Base-by-base conservation (phyloP, 495 filamentous ascomycete species). In the Trypethelium eluteriae region DNA sequence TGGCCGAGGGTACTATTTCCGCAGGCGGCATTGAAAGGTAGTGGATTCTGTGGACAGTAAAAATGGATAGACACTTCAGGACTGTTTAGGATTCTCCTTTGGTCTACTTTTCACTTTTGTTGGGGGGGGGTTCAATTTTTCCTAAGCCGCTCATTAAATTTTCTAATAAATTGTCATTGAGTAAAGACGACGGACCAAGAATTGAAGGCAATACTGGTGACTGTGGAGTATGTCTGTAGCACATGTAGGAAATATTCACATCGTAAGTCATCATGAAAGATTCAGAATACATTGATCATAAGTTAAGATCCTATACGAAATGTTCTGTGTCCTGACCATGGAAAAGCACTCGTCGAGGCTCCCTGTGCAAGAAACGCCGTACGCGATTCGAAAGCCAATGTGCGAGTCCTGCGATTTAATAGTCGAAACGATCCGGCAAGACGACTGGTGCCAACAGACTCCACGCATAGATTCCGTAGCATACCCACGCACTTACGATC, bases 401-500 rank as follows among this genome's bases (percentile, higher is more conserved):
- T 46, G 25, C 12, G 62, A 18, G 32, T 62, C 62, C 64, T 72
- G 25, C 25, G 25, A 25, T 25, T 25, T 65, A 81, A 73, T 81
- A 77, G 63, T 88, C 89, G 78, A 96, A 96, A 65, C 92, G 82
- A 71, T 96, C 93, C 0, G 94, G 93, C 75, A 98, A 72, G 35
- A 93, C 70, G 46, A 93, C 82, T 9, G 94, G 94, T 49, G 95
- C 94, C 59, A 95, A 78, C 71, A 98, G 75, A 35, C 91, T 96
- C 94, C 94, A 98, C 49, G 85, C 81, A 71, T 97, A 98, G 76
- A 98, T 90, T 47, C 80, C 87, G 77, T 98, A 98, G 78, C 95
- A 98, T 59, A 94, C 88, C 94, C 94, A 98, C 18, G 93, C 87
- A 78, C 92, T 96, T 62, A 97, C 86, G 76, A 98, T 98, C 86